Percentiles rank a stretch among this genome's conserved stretches.
phyloP scores from a whole-genome alignment of 31 red algal species.

The Asparagopsis taxiformis region DNA sequence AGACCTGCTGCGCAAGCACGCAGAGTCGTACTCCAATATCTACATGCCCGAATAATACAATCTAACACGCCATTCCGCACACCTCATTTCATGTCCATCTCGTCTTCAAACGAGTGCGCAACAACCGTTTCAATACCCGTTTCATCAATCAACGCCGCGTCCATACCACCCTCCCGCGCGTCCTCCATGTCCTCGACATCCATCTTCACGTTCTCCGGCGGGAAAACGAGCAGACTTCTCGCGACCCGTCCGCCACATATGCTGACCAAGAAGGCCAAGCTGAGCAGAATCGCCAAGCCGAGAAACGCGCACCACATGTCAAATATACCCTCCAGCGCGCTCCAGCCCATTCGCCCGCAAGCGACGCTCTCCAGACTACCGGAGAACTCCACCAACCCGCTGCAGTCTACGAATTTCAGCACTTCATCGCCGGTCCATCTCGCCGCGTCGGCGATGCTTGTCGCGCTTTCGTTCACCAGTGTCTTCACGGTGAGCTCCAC shows the following conservation, averaged over 20 bases:
- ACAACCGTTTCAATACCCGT: no score
- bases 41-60: no score
- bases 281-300: constrained; percentile 18
- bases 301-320: constrained; percentile 41
- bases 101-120: no score
- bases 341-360: constrained; percentile 24
- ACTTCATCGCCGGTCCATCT: constrained; percentile 26
- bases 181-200: no score
- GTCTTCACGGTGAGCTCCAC: constrained; percentile 7
- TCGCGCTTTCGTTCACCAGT: constrained; percentile 12
- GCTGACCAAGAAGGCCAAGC: constrained; percentile 25
- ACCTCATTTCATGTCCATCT: no score
- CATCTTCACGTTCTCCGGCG: no score
- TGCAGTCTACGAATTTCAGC: constrained; percentile 19
- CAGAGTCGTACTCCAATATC: no score
- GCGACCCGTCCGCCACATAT: constrained; percentile 16
- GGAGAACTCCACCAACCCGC: constrained; percentile 28
- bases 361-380: constrained; percentile 41
- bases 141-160: no score
- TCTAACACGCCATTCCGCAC: no score
- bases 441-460: constrained; percentile 24
- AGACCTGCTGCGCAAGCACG: no score
- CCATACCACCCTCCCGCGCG: no score
- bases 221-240: constrained; percentile 22
- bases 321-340: constrained; percentile 35